Conservation (phyloP, 2,329 filamentous ascomycete genomes). For the Simplicillium sp. region DNA sequence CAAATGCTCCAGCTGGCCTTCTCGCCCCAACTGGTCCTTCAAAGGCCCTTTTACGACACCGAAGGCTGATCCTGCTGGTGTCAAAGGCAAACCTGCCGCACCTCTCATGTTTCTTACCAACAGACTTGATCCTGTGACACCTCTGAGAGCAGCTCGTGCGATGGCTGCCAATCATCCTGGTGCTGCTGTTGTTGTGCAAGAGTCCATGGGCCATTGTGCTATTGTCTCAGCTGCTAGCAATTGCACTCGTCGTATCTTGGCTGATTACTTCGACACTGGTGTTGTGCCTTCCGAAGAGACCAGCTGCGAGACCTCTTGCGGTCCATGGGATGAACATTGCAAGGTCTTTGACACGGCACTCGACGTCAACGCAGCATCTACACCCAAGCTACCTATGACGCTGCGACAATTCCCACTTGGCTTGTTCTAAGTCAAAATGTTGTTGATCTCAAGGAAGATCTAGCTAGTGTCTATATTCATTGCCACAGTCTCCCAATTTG, state of each 20-base stretch:
- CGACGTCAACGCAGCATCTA: too few species aligned
- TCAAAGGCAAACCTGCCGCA: conserved; percentile 16
- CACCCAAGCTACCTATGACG: neutral
- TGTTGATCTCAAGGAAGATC: too few species aligned
- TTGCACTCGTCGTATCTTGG: conserved; percentile 11
- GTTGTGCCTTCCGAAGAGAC: conserved; percentile 15
- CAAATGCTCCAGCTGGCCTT: conserved; percentile 26
- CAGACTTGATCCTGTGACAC: conserved; percentile 28
- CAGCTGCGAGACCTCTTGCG: conserved; percentile 12
- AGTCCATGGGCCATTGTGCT: conserved; percentile 12
- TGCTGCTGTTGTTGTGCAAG: conserved; percentile 13
- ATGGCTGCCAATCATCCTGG: conserved; percentile 11
- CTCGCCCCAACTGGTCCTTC: conserved; percentile 30
- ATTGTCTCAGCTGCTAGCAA: conserved; percentile 7
- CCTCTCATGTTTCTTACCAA: conserved; percentile 28
- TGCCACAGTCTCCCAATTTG: conserved; percentile 17
- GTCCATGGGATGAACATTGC: conserved; percentile 6
- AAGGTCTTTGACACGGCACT: too few species aligned
- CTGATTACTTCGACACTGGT: conserved; percentile 19
- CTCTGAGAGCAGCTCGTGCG: conserved; percentile 21
- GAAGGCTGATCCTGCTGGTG: conserved; percentile 7
- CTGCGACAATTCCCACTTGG: too few species aligned
- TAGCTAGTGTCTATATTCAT: conserved; percentile 12
- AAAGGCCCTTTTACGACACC: conserved; percentile 22
- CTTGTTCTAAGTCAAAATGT: too few species aligned